Base-by-base conservation (phyloP, 805 yeast genomes). In the Candida adriatica region DNA sequence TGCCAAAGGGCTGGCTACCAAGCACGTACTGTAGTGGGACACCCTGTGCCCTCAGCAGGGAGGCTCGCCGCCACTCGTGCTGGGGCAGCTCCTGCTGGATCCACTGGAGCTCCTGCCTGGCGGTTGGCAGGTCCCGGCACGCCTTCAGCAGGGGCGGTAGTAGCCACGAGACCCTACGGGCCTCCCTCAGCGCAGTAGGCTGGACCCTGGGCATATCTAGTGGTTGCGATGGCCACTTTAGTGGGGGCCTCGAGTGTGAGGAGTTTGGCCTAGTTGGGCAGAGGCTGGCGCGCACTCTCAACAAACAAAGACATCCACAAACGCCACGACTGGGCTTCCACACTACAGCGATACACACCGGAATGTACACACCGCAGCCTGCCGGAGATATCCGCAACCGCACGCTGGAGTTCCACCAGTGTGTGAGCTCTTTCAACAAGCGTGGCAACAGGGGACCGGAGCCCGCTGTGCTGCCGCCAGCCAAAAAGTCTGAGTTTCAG, bases 331-430 rank as follows among this genome's bases (percentile, higher is more conserved):
- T n/a, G n/a, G n/a, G n/a, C n/a, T n/a, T n/a, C 22, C 22, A 19
- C 11, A 19, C 11, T 19, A 19, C 8, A 19, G 11, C 10, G 10
- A 19, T 11, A 19, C 8, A 19, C 8, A 19, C 22, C 8, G 10
- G 13, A 10, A 30, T 29, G 26, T 45, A 45, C 24, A 23, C 37
- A 17, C 49, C 41, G 20, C 36, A 35, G 28, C 41, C 34, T 7
- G 15, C 35, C 11, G 32, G 46, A 48, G 50, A 58, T 34, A 58
- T 66, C 30, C 90, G 82, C 53, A 94, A 90, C 59, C 68, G 98
- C 45, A 90, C 97, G 7, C 68, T 74, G 40, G 97, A 90, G 66
- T 90, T 90, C 63, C 90, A 87, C 45, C 88, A 87, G 51, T 86
- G 95, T 52, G 96, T 90, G 18, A 60, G 75, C 27, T 74, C 88